Conservation (phyloP, 176 grass and related monocot species). For the Stipa capillata region DNA sequence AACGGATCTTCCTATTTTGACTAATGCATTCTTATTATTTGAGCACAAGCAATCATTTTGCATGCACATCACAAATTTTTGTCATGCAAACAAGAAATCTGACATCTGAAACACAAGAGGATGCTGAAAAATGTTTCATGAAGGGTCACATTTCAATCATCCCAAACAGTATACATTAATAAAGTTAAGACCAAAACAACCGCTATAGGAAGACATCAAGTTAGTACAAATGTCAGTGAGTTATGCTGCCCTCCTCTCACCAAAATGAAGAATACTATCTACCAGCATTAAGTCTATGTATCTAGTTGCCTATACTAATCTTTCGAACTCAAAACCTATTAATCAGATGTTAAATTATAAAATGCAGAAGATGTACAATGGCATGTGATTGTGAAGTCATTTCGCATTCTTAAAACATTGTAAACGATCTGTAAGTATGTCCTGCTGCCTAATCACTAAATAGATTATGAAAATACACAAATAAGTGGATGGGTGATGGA, state of each 20-base stretch:
- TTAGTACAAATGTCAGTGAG: background rate
- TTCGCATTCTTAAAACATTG: background rate
- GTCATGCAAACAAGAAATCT: background rate
- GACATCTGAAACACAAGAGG: background rate
- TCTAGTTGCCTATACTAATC: background rate
- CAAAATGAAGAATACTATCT: background rate
- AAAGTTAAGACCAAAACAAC: background rate
- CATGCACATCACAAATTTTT: background rate
- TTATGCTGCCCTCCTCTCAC: background rate
- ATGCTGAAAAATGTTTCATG: background rate
- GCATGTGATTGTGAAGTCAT: background rate
- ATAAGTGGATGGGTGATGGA: background rate
- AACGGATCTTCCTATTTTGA: background rate
- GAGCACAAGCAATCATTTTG: too few species aligned
- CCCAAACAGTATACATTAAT: background rate
- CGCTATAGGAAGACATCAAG: background rate
- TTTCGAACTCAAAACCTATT: background rate
- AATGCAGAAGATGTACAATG: background rate
- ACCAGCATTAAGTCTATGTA: background rate
- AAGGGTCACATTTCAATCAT: background rate
- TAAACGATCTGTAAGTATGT: background rate
- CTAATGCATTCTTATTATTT: too few species aligned
- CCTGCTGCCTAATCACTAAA: background rate
- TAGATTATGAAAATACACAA: background rate
- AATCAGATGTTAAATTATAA: background rate